Evolutionary conservation across 2,329 filamentous ascomycete genomes (phyloP), one percentile per base, ranked within the genome.

Genomic region (Chaetomiaceae sp.): DNA sequence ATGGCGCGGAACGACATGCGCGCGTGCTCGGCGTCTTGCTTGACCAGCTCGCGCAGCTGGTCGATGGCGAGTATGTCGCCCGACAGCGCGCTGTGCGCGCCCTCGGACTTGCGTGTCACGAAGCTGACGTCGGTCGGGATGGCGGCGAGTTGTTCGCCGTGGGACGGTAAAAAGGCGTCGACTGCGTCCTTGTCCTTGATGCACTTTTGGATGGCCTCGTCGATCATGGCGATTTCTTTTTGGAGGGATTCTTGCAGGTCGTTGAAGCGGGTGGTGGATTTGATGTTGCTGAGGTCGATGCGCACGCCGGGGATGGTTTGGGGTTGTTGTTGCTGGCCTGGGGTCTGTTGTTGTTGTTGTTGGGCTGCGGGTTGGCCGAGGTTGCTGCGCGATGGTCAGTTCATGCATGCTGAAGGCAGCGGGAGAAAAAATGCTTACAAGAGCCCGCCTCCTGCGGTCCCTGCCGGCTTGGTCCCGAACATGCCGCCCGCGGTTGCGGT

Each of bases 231-330:
- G 57, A 99, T 88, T 61, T 89, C 75, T 58, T 84, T 82, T 66
- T 95, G 90, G 15, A 96, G 76, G 27, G 89, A 83, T 61, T 92
- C 87, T 56, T 88, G 83, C 25, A 96, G 84, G 69, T 96, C 92
- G 66, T 91, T 89, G 75, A 94, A 96, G 57, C 94, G 89, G 3
- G 91, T 96, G 0, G 91, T 95, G 15, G 88, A 87, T 48, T 90
- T 84, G 56, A 97, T 76, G 66, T 88, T 89, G 62, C 82, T 82
- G 48, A 88, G 72, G 69, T 94, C 88, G 63, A 95, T 88, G 64
- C 88, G 85, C 17, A 90, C 87, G 17, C 87, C 89, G 0, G 86
- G 84, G 15, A 85, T 78, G 14, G 75, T 77, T 61, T 80, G 78
- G 59, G 80, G 77, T 47, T 76, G 78, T 31, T 31, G 27, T 9